A percentile compares a stretch with the other conserved stretches of the same genome.
Evolutionary conservation across 2,329 filamentous ascomycete species (phyloP).

Genomic region (Xylaria sp.): DNA sequence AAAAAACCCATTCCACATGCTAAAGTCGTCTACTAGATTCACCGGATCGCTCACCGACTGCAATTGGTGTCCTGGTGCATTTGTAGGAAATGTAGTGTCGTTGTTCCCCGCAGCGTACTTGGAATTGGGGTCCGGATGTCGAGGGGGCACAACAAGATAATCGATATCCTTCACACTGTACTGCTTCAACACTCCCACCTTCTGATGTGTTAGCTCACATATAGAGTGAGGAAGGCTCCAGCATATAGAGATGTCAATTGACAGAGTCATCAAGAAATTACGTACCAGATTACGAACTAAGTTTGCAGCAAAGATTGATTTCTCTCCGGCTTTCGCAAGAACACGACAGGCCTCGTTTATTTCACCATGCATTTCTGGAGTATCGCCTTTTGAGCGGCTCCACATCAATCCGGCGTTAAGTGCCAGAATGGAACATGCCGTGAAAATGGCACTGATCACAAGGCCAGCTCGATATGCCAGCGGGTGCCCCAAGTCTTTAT

Average conservation of each 20-base stretch:
- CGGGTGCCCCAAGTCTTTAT: slow-evolving; percentile 15
- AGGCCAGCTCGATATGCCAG: slow-evolving; percentile 39
- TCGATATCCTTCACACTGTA: slow-evolving; percentile 38
- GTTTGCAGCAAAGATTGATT: slow-evolving; percentile 40
- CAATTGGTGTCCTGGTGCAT: not conserved
- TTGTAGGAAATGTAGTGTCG: not conserved
- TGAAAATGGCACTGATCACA: slow-evolving; percentile 43
- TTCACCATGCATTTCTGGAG: slow-evolving; percentile 28
- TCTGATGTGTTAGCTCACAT: slow-evolving; percentile 6
- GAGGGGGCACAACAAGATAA: slow-evolving; percentile 13
- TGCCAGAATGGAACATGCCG: slow-evolving; percentile 43
- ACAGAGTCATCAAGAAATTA: not conserved
- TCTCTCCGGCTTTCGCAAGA: slow-evolving; percentile 37
- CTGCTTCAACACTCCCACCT: slow-evolving; percentile 37
- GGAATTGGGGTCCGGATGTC: not conserved
- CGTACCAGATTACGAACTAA: slow-evolving; percentile 38
- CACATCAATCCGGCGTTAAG: slow-evolving; percentile 21
- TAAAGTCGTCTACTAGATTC: slow-evolving; percentile 23
- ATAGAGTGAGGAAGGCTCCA: not conserved
- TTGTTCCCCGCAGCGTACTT: not conserved
- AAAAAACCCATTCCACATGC: slow-evolving; percentile 40
- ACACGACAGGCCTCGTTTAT: slow-evolving; percentile 39
- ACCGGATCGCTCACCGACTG: slow-evolving; percentile 22
- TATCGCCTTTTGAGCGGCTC: slow-evolving; percentile 3
- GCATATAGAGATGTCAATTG: not conserved